These are phyloP conservation scores for Lactifluus pinguis DNA, from an alignment of 768 basidiomycete species.

Conservation along the genomic window DNA sequence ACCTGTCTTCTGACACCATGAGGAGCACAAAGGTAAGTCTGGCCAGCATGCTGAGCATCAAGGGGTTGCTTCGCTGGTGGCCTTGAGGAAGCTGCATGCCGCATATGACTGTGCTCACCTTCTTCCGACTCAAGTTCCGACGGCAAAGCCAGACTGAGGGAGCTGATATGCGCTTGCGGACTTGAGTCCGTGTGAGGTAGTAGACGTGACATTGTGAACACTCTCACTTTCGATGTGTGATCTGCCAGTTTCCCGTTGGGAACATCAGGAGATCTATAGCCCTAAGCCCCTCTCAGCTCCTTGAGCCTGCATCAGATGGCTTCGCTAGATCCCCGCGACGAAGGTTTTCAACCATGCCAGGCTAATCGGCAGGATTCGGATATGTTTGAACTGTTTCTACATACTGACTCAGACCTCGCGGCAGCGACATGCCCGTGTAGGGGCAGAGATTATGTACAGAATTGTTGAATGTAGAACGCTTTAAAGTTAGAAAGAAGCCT, in stretches of 20 bases:
- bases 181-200: background rate
- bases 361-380: background rate
- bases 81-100: slow-evolving; percentile 8
- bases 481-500: no score
- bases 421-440: background rate
- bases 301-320: background rate
- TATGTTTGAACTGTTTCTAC: no score
- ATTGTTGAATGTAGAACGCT: no score
- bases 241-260: background rate
- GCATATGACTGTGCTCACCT: background rate
- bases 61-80: background rate
- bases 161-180: no score
- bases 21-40: background rate
- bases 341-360: background rate
- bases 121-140: no score
- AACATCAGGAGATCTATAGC: background rate
- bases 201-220: background rate
- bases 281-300: background rate
- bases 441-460: no score
- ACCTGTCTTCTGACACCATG: background rate
- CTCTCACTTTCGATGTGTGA: background rate
- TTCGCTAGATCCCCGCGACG: background rate
- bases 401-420: background rate
- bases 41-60: background rate
- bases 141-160: no score